phyloP scores from a whole-genome alignment of 2,329 filamentous ascomycete genomes.

The Diaporthe australafricana region DNA sequence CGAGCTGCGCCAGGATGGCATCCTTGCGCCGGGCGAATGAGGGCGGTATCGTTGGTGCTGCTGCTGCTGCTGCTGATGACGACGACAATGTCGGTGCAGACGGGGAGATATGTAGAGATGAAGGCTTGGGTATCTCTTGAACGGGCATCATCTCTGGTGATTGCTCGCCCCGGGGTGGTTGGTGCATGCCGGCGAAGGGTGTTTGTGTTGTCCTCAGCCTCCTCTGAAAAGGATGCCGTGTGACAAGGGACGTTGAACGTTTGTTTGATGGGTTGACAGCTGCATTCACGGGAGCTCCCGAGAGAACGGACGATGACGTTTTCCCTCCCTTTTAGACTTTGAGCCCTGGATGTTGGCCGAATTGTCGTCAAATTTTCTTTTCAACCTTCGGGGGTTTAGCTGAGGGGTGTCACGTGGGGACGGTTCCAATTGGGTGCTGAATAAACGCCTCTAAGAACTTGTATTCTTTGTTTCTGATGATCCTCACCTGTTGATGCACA shows the following conservation, averaged over 20 bases:
- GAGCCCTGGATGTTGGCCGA: background rate
- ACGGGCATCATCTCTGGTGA: background rate
- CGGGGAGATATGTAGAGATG: background rate
- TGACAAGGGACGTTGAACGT: background rate
- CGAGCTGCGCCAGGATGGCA: conserved; percentile 78
- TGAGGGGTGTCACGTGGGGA: conserved; percentile 34
- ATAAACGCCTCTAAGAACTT: background rate
- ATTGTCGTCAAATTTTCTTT: background rate
- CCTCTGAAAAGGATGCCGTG: background rate
- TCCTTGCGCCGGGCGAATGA: conserved; percentile 73
- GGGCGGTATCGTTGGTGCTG: conserved; percentile 38
- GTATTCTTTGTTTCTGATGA: background rate
- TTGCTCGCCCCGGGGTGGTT: background rate
- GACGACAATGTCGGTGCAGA: no score
- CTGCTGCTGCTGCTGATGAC: no score
- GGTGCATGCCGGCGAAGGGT: background rate
- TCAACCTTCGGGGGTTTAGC: conserved; percentile 1
- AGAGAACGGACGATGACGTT: background rate
- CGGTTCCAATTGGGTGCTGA: background rate
- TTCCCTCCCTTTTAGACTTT: background rate
- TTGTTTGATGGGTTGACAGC: background rate
- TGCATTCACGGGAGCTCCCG: background rate
- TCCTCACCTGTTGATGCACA: background rate
- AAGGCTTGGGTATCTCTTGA: background rate
- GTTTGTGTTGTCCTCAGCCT: background rate